phyloP scores from a whole-genome alignment of 1,284 basidiomycete genomes.

The Trichosporon sp. region DNA sequence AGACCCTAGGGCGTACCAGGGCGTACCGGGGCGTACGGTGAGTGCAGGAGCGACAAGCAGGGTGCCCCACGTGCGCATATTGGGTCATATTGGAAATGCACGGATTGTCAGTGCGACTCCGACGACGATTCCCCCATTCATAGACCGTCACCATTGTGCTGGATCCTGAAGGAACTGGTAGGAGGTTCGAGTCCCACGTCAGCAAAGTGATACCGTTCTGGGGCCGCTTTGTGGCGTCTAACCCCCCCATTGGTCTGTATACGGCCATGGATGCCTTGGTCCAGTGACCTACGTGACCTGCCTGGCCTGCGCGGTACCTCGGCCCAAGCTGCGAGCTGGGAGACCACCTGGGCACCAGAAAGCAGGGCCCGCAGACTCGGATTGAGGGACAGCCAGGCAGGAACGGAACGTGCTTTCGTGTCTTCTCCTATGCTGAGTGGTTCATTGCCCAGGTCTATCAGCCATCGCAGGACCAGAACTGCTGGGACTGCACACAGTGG shows the following conservation, averaged over 20 bases:
- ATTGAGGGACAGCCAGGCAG: neutral
- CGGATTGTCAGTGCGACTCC: neutral
- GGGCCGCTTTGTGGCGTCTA: neutral
- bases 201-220: neutral
- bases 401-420: neutral
- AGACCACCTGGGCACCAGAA: neutral
- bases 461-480: too few species aligned
- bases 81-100: neutral
- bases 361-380: neutral
- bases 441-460: neutral
- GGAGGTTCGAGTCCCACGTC: neutral
- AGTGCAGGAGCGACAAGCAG: neutral
- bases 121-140: neutral
- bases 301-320: neutral
- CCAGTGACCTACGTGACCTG: too few species aligned
- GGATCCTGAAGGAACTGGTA: neutral
- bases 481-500: too few species aligned
- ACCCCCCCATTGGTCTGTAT: neutral
- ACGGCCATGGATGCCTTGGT: too few species aligned
- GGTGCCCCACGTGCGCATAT: slow-evolving; percentile 1
- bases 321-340: too few species aligned
- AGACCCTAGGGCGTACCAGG: neutral
- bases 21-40: neutral
- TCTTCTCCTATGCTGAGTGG: too few species aligned
- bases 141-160: neutral